Evolutionary conservation across 2,329 filamentous ascomycete species (phyloP).

Genomic region (Fusarium subtropicale): DNA sequence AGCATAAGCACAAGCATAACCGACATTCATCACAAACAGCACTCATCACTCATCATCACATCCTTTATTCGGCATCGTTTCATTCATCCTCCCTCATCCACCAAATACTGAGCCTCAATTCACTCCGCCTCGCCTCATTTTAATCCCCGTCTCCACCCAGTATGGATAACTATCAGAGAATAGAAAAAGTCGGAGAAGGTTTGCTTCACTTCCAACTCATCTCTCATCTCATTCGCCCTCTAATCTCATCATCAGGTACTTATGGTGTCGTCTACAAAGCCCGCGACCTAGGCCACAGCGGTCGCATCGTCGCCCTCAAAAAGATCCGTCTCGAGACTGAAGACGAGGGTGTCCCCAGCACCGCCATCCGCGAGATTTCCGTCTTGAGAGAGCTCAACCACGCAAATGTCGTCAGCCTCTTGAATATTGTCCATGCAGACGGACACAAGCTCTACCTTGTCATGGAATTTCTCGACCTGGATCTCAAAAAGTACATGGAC

Average conservation of each 20-base stretch:
- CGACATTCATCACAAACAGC: neutral
- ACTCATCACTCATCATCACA: neutral
- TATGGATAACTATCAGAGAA: constrained; percentile 97
- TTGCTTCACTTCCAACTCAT: constrained; percentile 2
- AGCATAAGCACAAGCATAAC: neutral
- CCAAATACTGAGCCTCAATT: constrained; percentile 6
- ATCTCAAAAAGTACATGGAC: constrained; percentile 98
- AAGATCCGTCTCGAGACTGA: constrained; percentile 96
- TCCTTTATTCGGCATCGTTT: constrained; percentile 16
- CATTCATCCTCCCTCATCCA: neutral
- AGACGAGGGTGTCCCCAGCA: constrained; percentile 92
- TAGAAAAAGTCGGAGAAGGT: constrained; percentile 98
- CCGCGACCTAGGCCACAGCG: constrained; percentile 81
- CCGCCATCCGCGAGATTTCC: constrained; percentile 93
- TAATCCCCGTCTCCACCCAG: constrained; percentile 16
- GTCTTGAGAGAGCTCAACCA: constrained; percentile 95
- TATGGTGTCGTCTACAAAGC: constrained; percentile 98
- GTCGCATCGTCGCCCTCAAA: constrained; percentile 91
- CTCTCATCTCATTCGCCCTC: neutral
- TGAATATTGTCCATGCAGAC: constrained; percentile 95
- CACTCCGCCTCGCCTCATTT: constrained; percentile 1
- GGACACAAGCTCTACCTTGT: constrained; percentile 96
- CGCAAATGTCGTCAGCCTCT: constrained; percentile 85
- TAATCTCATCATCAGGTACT: constrained; percentile 70
- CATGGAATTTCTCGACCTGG: constrained; percentile 89